phyloP scores from a whole-genome alignment of 75 land plant species.

The Pinus albicaulis region DNA sequence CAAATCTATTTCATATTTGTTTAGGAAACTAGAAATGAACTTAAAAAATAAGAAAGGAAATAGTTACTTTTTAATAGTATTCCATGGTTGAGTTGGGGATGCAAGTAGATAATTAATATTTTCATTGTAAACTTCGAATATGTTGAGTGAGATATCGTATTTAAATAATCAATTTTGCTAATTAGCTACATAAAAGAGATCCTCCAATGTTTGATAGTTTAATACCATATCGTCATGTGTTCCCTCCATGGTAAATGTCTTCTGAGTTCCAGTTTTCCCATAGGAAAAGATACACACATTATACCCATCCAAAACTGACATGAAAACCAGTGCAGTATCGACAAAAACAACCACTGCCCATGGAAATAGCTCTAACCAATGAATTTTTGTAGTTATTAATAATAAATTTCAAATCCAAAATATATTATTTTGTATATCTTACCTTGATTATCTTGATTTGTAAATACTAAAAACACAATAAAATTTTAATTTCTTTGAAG shows the following conservation, averaged over 20 bases:
- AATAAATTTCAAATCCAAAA: not conserved
- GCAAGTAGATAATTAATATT: conserved; percentile 77
- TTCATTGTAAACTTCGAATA: conserved; percentile 96
- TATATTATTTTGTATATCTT: not conserved
- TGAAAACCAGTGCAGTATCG: conserved; percentile 76
- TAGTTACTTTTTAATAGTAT: conserved; percentile 50
- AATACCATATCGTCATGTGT: conserved; percentile 69
- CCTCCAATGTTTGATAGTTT: conserved; percentile 87
- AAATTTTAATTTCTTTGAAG: too few species aligned
- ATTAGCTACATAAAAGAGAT: conserved; percentile 56
- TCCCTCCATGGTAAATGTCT: conserved; percentile 99
- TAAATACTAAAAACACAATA: conserved; percentile 29
- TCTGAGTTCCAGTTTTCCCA: conserved; percentile 97
- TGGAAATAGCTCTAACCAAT: not conserved
- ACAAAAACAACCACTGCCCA: conserved; percentile 77
- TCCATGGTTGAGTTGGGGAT: conserved; percentile 37
- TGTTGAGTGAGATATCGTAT: conserved; percentile 81
- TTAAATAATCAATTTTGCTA: conserved; percentile 49
- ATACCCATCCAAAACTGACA: conserved; percentile 90
- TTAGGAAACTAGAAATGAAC: not conserved
- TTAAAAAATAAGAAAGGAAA: not conserved
- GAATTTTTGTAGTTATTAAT: not conserved
- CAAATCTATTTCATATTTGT: not conserved
- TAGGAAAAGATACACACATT: conserved; percentile 97
- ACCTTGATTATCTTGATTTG: conserved; percentile 91